Percentiles rank a stretch among this genome's conserved stretches.
These are phyloP conservation scores for Dryadomyces quercus-mongolicae DNA, from an alignment of 2,329 filamentous ascomycete species.

Conservation along the genomic window DNA sequence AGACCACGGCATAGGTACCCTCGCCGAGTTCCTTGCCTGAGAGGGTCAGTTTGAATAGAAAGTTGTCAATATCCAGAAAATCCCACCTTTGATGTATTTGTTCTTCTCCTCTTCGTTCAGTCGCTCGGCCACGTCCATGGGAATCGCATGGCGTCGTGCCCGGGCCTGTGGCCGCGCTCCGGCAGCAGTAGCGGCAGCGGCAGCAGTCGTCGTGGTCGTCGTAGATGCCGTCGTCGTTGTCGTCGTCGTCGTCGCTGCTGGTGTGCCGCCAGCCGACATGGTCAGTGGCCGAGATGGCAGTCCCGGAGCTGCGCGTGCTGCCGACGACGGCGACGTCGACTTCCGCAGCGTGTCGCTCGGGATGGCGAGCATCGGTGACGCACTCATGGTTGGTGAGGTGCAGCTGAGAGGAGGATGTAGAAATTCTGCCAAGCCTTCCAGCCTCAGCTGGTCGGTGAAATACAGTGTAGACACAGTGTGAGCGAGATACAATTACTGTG, in stretches of 20 bases:
- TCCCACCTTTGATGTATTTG: constrained; percentile 59
- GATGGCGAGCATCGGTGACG: constrained; percentile 32
- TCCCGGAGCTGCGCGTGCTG: constrained; percentile 1
- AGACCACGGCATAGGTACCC: constrained; percentile 95
- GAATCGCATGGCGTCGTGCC: constrained; percentile 15
- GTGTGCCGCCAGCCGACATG: constrained; percentile 6
- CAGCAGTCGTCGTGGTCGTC: background rate
- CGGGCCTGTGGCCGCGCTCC: constrained; percentile 3
- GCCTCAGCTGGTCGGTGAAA: too few species aligned
- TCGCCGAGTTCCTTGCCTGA: constrained; percentile 82
- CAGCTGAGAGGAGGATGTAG: background rate
- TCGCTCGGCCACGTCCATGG: constrained; percentile 59
- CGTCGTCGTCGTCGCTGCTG: background rate
- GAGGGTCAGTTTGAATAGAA: background rate
- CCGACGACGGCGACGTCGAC: constrained; percentile 2
- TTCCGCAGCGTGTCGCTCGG: constrained; percentile 21
- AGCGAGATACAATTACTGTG: too few species aligned
- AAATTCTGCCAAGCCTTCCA: too few species aligned
- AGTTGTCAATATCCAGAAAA: background rate
- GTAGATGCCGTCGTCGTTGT: too few species aligned
- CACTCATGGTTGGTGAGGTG: constrained; percentile 23
- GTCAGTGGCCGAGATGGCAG: constrained; percentile 8
- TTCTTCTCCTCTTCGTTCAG: constrained; percentile 71
- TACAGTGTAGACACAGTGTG: too few species aligned
- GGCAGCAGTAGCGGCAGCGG: background rate